Evolutionary conservation across 1,284 basidiomycete species (phyloP), one percentile per base, ranked within the genome.

Genomic region (Ceratobasidium sp.): DNA sequence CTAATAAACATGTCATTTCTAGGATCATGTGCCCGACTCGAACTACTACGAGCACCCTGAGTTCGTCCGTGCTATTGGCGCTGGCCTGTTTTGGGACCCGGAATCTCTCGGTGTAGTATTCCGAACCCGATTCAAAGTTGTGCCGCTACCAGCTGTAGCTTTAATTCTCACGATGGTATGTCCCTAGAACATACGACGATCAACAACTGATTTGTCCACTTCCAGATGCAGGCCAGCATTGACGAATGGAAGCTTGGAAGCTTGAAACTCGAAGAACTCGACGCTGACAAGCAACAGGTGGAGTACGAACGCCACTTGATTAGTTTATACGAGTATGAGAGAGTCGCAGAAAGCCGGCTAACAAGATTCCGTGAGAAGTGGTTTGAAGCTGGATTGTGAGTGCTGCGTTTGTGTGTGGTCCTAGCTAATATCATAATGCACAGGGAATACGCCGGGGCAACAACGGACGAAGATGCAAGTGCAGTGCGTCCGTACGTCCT

Each of bases 141-240:
- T 67, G 1, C 64, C 64, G 8, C 28, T 67, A 5, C 64, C 64
- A 21, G 50, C 64, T 21, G 41, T 55, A 14, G 64, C 64, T 23
- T 9, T 44, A 7, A 43, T 67, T 18, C 64, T 67, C 32, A 62
- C 44, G 21, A 62, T 62, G 59, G 59, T 62, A 47, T 32, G 59
- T 26, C 13, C n/a, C 28, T 61, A 55, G 35, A 4, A 5, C 13
- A 7, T 61, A 4, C 46, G 14, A 21, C 11, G 4, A 38, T 11
- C 11, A 38, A 21, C 11, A 58, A 11, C n/a, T n/a, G n/a, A n/a
- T n/a, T n/a, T 41, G 7, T 35, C 23, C 13, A 2, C 35, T 1
- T 49, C 2, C 35, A 62, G 59, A 47, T 62, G 23, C 59, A 62
- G 47, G 44, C 28, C 3, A 46, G 59, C 18, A 62, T 62, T 49